Conservation (phyloP, 768 basidiomycete genomes). For the Paxillus involutus region DNA sequence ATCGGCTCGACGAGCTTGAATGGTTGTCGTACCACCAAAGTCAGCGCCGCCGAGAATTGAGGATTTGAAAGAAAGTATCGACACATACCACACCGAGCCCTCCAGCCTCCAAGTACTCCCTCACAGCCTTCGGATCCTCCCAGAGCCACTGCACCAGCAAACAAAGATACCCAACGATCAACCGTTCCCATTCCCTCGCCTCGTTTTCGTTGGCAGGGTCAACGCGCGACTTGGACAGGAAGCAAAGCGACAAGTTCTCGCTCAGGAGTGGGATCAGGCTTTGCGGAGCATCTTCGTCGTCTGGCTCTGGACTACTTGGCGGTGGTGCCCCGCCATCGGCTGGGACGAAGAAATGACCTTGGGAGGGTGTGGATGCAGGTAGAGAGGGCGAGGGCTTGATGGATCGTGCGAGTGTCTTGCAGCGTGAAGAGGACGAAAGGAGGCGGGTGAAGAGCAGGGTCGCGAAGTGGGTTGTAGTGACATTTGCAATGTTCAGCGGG, state of each 20-base stretch:
- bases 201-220: constrained; percentile 58
- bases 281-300: constrained; percentile 66
- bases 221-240: constrained; percentile 68
- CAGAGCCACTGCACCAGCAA: constrained; percentile 92
- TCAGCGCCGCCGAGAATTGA: background rate
- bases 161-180: constrained; percentile 83
- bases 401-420: constrained; percentile 61
- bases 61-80: background rate
- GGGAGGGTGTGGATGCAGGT: constrained; percentile 28
- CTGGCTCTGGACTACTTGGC: constrained; percentile 34
- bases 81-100: constrained; percentile 84
- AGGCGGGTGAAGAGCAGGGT: constrained; percentile 80
- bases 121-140: constrained; percentile 89
- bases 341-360: constrained; percentile 69
- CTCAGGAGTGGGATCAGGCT: constrained; percentile 80
- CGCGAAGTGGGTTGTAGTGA: constrained; percentile 71
- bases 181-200: constrained; percentile 84
- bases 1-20: constrained; percentile 89
- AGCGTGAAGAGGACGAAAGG: constrained; percentile 62
- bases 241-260: constrained; percentile 86
- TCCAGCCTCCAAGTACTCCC: constrained; percentile 87
- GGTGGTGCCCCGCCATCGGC: constrained; percentile 56
- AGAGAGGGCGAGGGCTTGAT: constrained; percentile 53
- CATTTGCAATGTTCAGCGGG: constrained; percentile 53
- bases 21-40: background rate